A percentile compares a stretch with the other conserved stretches of the same genome.
Conservation (phyloP, 2,329 filamentous ascomycete species). For the Botrytis aclada region DNA sequence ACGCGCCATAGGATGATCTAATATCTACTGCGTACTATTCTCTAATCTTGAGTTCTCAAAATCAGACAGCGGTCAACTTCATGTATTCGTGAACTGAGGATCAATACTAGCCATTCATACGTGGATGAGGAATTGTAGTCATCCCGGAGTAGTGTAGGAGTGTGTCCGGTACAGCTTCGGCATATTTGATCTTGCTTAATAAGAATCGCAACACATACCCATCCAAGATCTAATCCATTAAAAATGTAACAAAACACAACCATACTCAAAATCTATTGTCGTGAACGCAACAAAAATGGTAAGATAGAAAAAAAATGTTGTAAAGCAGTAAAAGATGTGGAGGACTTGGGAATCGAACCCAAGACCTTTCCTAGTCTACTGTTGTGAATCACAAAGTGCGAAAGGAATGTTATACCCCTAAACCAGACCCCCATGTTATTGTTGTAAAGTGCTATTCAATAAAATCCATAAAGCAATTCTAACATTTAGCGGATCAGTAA, state of each 20-base stretch:
- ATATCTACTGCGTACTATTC: slow-evolving; percentile 44
- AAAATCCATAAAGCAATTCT: too few relatives aligned
- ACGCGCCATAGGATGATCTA: too few relatives aligned
- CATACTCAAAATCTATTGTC: background rate
- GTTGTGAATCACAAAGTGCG: slow-evolving; percentile 30
- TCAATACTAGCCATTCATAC: slow-evolving; percentile 50
- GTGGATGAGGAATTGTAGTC: slow-evolving; percentile 44
- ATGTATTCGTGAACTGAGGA: slow-evolving; percentile 47
- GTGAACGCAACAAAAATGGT: background rate
- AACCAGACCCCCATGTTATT: slow-evolving; percentile 36
- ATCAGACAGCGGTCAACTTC: slow-evolving; percentile 50
- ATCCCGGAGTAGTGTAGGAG: background rate
- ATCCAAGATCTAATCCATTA: too few relatives aligned
- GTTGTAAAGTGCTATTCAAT: rapidly evolving
- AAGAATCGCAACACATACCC: background rate
- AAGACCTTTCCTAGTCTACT: slow-evolving; percentile 40
- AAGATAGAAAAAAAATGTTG: background rate
- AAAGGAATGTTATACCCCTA: slow-evolving; percentile 43
- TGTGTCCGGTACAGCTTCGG: background rate
- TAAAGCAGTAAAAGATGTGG: slow-evolving; percentile 30
- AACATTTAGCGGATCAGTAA: too few relatives aligned
- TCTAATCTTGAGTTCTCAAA: slow-evolving; percentile 51
- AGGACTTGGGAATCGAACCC: slow-evolving; percentile 43
- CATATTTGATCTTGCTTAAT: background rate
- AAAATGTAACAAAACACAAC: background rate